Percentiles rank a stretch among this genome's conserved stretches.
phyloP scores from a whole-genome alignment of 805 yeast genomes.

The Monosporozyma solicola region DNA sequence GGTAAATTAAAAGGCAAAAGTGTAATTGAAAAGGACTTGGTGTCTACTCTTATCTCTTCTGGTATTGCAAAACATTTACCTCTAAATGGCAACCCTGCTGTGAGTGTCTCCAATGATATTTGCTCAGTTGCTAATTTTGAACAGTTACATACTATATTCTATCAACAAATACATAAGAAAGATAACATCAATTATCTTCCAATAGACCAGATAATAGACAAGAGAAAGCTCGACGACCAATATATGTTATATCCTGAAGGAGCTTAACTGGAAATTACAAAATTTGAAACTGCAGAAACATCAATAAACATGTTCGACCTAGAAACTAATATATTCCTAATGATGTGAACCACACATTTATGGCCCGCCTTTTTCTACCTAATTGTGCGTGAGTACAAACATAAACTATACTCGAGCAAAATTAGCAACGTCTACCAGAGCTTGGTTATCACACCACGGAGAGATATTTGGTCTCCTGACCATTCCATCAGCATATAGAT shows the following conservation, averaged over 20 bases:
- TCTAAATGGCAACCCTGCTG: conserved; percentile 7
- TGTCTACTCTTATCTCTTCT: conserved; percentile 12
- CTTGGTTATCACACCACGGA: background rate
- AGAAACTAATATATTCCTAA: background rate
- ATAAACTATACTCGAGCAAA: background rate
- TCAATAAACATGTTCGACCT: background rate
- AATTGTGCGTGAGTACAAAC: background rate
- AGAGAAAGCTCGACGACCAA: too few relatives aligned
- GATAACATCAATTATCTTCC: conserved; percentile 13
- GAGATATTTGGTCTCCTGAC: background rate
- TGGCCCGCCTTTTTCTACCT: background rate
- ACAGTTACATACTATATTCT: conserved; percentile 14
- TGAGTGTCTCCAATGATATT: conserved; percentile 25
- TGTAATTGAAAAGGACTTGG: conserved; percentile 4
- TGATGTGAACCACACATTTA: background rate
- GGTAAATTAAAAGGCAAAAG: conserved; percentile 5
- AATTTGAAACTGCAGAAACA: background rate
- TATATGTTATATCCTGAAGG: background rate
- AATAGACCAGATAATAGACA: background rate
- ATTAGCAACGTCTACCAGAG: background rate
- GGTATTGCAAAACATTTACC: conserved; percentile 20
- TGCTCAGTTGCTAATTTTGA: conserved; percentile 23
- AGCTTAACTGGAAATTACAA: background rate
- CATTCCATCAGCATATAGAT: background rate
- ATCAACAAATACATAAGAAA: conserved; percentile 20